These are phyloP conservation scores for Aspergillus ustus DNA, from an alignment of 2,329 filamentous ascomycete species.

Conservation along the genomic window DNA sequence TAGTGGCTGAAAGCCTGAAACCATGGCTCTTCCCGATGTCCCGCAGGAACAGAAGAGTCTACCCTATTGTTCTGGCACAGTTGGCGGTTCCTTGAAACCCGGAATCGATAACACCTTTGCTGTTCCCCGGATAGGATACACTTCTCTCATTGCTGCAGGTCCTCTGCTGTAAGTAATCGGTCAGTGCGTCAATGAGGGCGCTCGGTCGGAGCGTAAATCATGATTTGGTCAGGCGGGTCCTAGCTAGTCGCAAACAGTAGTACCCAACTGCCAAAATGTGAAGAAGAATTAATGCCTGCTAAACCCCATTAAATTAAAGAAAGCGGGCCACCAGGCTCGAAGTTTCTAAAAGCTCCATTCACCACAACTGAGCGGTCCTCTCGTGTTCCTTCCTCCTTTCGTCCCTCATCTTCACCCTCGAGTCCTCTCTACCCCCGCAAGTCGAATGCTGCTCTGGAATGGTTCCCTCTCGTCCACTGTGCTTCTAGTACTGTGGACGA, in stretches of 20 bases:
- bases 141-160: constrained; percentile 6
- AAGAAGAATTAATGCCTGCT: constrained; percentile 6
- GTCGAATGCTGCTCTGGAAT: constrained; percentile 38
- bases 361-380: constrained; percentile 3
- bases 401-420: constrained; percentile 16
- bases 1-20: constrained; percentile 29
- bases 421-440: constrained; percentile 23
- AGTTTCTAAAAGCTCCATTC: constrained; percentile 11
- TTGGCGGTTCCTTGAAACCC: not conserved
- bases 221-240: constrained; percentile 28
- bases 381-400: constrained; percentile 16
- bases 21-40: constrained; percentile 13
- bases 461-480: constrained; percentile 36
- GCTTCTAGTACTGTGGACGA: constrained; percentile 38
- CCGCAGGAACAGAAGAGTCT: constrained; percentile 26
- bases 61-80: constrained; percentile 26
- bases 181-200: not conserved
- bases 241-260: constrained; percentile 22
- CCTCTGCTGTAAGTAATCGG: not conserved
- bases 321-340: constrained; percentile 15
- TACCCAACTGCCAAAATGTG: constrained; percentile 5
- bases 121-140: not conserved
- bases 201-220: constrained; percentile 12
- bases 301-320: constrained; percentile 9
- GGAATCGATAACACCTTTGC: not conserved